Conservation (phyloP, 176 grass and related monocot species). For the Saccharum officinarum region DNA sequence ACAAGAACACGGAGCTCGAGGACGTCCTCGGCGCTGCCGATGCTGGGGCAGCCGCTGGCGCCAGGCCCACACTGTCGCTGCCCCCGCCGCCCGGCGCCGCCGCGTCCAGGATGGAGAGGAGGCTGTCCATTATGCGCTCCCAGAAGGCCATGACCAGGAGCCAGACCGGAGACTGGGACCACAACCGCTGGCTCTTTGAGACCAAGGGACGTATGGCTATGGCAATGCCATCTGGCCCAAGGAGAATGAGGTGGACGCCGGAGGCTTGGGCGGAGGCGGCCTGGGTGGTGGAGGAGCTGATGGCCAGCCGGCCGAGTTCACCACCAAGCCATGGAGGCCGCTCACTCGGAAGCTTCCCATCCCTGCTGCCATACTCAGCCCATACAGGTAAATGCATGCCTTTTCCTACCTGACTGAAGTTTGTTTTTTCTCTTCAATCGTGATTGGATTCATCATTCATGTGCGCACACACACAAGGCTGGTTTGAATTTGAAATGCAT, state of each 20-base stretch:
- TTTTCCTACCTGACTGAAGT: too few species aligned
- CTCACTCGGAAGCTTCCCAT: slow-evolving; percentile 87
- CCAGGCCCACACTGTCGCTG: slow-evolving; percentile 41
- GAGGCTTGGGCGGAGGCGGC: slow-evolving; percentile 18
- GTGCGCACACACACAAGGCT: not conserved
- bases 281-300: slow-evolving; percentile 38
- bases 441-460: not conserved
- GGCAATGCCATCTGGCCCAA: slow-evolving; percentile 96
- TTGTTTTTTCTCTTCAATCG: too few species aligned
- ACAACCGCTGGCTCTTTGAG: slow-evolving; percentile 94
- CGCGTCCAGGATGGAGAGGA: slow-evolving; percentile 68
- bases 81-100: slow-evolving; percentile 46
- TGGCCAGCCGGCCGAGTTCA: slow-evolving; percentile 64
- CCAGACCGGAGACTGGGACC: slow-evolving; percentile 94
- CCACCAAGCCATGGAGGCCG: slow-evolving; percentile 88
- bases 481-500: slow-evolving; percentile 1
- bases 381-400: slow-evolving; percentile 64
- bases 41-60: not conserved
- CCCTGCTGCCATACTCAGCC: slow-evolving; percentile 75
- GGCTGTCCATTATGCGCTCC: slow-evolving; percentile 65
- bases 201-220: slow-evolving; percentile 94
- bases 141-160: slow-evolving; percentile 82
- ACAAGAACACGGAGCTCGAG: slow-evolving; percentile 80
- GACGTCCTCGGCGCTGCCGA: slow-evolving; percentile 38
- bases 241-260: slow-evolving; percentile 51